Base-by-base conservation (phyloP, 23 red algal genomes). In the Gracilaria domingensis region DNA sequence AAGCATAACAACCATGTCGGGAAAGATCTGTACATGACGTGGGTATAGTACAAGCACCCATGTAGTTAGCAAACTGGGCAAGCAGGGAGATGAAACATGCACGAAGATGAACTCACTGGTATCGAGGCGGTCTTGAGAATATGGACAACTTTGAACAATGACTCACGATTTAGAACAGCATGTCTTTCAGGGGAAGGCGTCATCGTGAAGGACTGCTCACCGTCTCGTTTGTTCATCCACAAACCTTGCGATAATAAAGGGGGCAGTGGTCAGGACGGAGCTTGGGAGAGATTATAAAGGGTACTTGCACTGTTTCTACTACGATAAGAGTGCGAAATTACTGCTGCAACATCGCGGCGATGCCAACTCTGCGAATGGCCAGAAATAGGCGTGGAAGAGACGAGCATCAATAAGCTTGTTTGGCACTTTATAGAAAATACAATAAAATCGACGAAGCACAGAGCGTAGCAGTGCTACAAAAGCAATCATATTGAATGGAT, bases 1-100 rank as follows among this genome's bases (percentile, higher is more conserved):
- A n/a, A 61, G 37, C 24, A 83, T 35, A 45, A 92, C 32, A 39
- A 84, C 39, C 14, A 75, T 66, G 54, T 92, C 89, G 26, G 87
- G 87, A 12, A 81, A 90, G 28, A 80, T 32, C 87, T 90, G 53
- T n/a, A 28, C 16, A 13, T 32, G 30, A 38, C 7, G 28, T 3
- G 12, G 14, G 20, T 36, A 12, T 17, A 20, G 8, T 8, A 69
- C 13, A 36, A 17, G 5, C 26, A 12, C 6, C 11, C 18, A 34
- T 18, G 32, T 37, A 24, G 64, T 69, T 18, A 69, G 64, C 16
- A 69, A 36, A 32, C 38, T 18, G 1, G 14, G 30, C 30, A 36
- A 32, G 20, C 12, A 20, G 8, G 7, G 33, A 18, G 32, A 34
- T 12, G 32, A 18, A 13, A 9, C 1, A 36, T 37, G 28, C 6